phyloP scores from a whole-genome alignment of 352 stramenopile genomes.

The Blastocystis sp. region DNA sequence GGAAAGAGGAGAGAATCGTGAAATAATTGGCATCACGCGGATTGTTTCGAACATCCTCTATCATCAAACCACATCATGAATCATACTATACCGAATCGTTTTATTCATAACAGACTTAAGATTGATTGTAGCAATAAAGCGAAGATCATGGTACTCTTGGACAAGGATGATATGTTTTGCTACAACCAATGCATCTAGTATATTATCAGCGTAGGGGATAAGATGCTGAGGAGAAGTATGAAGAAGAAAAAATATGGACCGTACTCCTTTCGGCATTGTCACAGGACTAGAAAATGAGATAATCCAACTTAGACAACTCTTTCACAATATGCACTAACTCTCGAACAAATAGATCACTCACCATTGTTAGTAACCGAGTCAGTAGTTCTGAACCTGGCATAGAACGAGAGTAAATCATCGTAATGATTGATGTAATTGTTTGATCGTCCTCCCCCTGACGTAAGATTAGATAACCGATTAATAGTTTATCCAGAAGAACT shows the following conservation, averaged over 20 bases:
- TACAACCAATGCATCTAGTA: background rate
- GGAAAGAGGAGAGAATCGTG: slow-evolving; percentile 13
- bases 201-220: background rate
- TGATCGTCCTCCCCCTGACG: background rate
- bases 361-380: background rate
- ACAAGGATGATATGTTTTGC: background rate
- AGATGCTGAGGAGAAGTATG: background rate
- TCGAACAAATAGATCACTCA: background rate
- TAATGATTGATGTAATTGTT: background rate
- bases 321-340: background rate
- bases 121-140: background rate
- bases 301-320: background rate
- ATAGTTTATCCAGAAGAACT: background rate
- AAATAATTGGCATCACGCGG: slow-evolving; percentile 1
- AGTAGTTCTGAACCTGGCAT: background rate
- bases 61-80: background rate
- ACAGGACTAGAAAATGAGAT: background rate
- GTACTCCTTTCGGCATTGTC: background rate
- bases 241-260: slow-evolving; percentile 9
- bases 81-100: background rate
- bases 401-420: background rate
- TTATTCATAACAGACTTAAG: slow-evolving; percentile 35
- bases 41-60: slow-evolving; percentile 17
- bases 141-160: background rate
- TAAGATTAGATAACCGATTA: background rate